Evolutionary conservation across 352 stramenopile genomes (phyloP), one percentile per base, ranked within the genome.

Genomic region (Aphanomyces invadans): DNA sequence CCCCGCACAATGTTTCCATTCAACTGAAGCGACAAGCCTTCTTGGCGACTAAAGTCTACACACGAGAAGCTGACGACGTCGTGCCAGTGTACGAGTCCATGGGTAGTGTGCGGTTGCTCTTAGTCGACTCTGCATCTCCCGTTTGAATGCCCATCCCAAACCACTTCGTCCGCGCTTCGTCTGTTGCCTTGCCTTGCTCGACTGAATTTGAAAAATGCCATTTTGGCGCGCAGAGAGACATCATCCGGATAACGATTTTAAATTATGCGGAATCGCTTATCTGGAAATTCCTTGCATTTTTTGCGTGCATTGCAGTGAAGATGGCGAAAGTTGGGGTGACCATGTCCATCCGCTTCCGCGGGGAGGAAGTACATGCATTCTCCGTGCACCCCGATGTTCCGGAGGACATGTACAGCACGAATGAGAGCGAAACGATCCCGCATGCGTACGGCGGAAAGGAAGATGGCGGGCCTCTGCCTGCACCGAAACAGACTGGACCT

Each of bases 11-110:
- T 38, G 86, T 95, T 23, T 54, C 66, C 5, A 86, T 79, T 29
- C 88, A 96, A 70, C 76, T 83, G 32, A 77, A 81, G 33, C 81
- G 89, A n/a, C 81, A 88, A 62, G 78, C 89, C 12, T 96, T 92
- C 65, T 73, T 96, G 32, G 80, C 89, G 29, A 83, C 78, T 68
- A 95, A 96, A 75, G 29, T 57, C 49, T 57, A 57, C 49, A n/a
- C 7, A n/a, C 49, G 49, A 7, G 49, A 57, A 38, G 29, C 19
- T 2, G 49, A 57, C 49, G 19, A 57, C 25, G 25, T 32, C 29
- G 49, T 57, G 19, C 12, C 49, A 10, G 49, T 21, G 29, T 29
- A 32, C 25, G 49, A 57, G 36, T 42, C 36, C 36, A 42, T 42
- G 36, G 36, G 36, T 15, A 42, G 36, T 42, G 36, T 42, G 7